Conservation (phyloP, 495 filamentous ascomycete species). For the Neurospora sp. region DNA sequence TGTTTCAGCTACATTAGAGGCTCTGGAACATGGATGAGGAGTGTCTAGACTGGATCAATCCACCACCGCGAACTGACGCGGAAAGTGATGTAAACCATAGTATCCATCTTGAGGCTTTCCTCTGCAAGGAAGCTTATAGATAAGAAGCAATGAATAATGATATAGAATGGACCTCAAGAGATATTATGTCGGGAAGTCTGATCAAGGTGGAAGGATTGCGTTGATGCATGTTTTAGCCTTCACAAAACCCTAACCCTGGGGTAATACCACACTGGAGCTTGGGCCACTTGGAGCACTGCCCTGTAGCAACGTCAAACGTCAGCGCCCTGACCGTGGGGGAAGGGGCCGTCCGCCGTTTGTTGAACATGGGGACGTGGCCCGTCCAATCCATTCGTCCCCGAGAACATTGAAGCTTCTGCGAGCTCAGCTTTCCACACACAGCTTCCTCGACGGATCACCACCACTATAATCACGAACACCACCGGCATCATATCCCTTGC, state of each 20-base stretch:
- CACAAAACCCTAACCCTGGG: neutral
- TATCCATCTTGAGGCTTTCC: neutral
- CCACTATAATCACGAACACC: neutral
- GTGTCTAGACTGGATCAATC: neutral
- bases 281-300: neutral
- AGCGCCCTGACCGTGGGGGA: neutral
- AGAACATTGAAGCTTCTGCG: neutral
- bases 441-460: neutral
- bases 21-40: neutral
- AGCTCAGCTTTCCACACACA: neutral
- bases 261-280: neutral
- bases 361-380: neutral
- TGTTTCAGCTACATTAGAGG: neutral
- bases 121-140: neutral
- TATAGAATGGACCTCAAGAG: neutral
- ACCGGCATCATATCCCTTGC: neutral
- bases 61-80: neutral
- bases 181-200: neutral
- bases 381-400: neutral
- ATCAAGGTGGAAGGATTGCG: neutral
- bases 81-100: neutral
- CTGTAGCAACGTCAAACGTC: neutral
- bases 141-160: neutral
- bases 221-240: neutral
- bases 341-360: neutral